A percentile compares a stretch with the other conserved stretches of the same genome.
Conservation (phyloP, 345 rosid species). For the Streptanthus diversifolius region DNA sequence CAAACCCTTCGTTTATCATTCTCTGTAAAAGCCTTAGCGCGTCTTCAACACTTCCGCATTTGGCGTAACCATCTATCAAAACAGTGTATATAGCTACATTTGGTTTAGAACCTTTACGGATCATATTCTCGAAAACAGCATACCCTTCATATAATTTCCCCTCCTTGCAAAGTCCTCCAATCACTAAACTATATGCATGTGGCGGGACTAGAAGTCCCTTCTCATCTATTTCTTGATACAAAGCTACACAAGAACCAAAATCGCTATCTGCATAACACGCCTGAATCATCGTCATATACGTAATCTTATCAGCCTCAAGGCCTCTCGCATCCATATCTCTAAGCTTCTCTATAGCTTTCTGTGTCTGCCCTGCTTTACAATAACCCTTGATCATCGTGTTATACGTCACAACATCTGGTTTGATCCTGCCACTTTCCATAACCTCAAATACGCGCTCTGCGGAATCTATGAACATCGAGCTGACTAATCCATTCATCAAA, state of each 20-base stretch:
- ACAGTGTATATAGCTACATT: conserved; percentile 81
- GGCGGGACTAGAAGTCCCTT: conserved; percentile 63
- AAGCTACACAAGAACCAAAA: conserved; percentile 58
- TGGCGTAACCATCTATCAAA: conserved; percentile 73
- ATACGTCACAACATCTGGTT: conserved; percentile 68
- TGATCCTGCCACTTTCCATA: conserved; percentile 64
- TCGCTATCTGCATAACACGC: conserved; percentile 67
- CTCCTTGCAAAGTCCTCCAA: conserved; percentile 77
- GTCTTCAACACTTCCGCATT: conserved; percentile 60
- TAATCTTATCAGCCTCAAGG: conserved; percentile 76
- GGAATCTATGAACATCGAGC: conserved; percentile 62
- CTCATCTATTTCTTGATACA: conserved; percentile 87
- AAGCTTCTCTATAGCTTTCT: conserved; percentile 59
- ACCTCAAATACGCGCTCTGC: conserved; percentile 72
- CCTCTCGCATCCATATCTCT: conserved; percentile 63
- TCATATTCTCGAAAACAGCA: conserved; percentile 67
- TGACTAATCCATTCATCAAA: conserved; percentile 71
- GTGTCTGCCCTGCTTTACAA: conserved; percentile 61
- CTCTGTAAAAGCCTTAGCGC: conserved; percentile 65
- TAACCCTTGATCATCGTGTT: conserved; percentile 89
- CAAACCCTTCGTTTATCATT: conserved; percentile 66
- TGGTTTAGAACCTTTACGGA: conserved; percentile 46
- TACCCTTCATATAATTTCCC: conserved; percentile 69
- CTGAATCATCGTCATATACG: conserved; percentile 78
- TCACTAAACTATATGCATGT: conserved; percentile 72